Conservation (phyloP, 1,284 basidiomycete genomes). For the Farysia itapuensis region DNA sequence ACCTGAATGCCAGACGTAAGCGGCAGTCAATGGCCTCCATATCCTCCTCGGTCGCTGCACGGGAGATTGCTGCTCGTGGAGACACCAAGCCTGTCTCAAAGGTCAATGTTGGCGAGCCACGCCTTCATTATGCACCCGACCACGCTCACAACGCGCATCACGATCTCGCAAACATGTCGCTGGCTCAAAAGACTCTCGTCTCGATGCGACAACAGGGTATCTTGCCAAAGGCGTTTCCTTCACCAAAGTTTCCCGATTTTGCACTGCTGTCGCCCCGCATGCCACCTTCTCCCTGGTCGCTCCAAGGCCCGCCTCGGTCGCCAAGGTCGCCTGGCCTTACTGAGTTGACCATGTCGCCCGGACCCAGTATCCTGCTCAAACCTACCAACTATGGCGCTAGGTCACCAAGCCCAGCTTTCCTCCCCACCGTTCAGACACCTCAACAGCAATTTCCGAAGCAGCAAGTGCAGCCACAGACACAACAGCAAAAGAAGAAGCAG, state of each 20-base stretch:
- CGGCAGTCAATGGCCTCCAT: conserved; percentile 5
- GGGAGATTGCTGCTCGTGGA: conserved; percentile 9
- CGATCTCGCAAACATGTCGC: conserved; percentile 14
- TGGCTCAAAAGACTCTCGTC: conserved; percentile 14
- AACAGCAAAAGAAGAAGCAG: conserved; percentile 23
- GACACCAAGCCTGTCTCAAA: conserved; percentile 25
- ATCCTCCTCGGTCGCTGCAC: conserved; percentile 8
- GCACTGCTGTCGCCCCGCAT: conserved; percentile 28
- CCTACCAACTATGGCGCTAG: conserved; percentile 26
- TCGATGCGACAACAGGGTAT: conserved; percentile 16
- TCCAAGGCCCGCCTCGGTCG: conserved; percentile 6
- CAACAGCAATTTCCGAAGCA: no score
- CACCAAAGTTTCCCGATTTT: conserved; percentile 22
- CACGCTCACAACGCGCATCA: conserved; percentile 16
- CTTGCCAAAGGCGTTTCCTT: conserved; percentile 3
- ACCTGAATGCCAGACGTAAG: conserved; percentile 15
- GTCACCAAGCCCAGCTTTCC: conserved; percentile 13
- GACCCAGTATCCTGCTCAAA: conserved; percentile 33
- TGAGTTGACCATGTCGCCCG: conserved; percentile 29
- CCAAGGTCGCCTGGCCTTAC: conserved; percentile 29
- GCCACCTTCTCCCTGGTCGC: conserved; percentile 11
- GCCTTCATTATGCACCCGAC: conserved; percentile 19
- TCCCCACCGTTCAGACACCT: no score
- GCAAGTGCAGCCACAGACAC: no score
- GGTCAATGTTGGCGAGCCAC: conserved; percentile 20